Percentiles rank a stretch among this genome's conserved stretches.
These are phyloP conservation scores for Combretum micranthum DNA, from an alignment of 345 rosid species.

Conservation along the genomic window DNA sequence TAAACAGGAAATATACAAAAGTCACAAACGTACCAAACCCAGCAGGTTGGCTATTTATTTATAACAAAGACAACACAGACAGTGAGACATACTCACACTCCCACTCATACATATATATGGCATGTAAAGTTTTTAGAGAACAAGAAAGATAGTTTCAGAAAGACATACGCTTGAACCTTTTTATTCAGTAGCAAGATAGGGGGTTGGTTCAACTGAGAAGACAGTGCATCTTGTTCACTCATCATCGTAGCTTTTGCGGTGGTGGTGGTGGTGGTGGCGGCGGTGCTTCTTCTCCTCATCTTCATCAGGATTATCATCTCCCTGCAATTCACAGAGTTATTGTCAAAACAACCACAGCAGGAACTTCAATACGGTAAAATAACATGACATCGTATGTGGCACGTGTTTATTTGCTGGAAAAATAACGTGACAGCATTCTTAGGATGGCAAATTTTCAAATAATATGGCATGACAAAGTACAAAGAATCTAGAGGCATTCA, in stretches of 20 bases:
- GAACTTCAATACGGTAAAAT: neutral
- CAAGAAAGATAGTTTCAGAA: neutral
- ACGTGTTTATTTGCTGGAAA: too few species aligned
- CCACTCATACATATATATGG: too few species aligned
- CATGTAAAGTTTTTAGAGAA: too few species aligned
- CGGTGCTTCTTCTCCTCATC: conserved; percentile 47
- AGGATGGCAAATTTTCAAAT: neutral
- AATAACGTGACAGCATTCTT: neutral
- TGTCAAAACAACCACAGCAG: neutral
- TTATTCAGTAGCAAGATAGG: conserved; percentile 38
- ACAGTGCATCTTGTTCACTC: conserved; percentile 25
- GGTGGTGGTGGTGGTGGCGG: conserved; percentile 49
- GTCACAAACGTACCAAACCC: too few species aligned
- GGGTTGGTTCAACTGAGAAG: conserved; percentile 23
- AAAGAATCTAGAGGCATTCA: neutral
- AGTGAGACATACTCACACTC: too few species aligned
- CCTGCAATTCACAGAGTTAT: conserved; percentile 35
- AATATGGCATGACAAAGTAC: neutral
- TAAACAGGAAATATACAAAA: too few species aligned
- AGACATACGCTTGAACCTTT: conserved; percentile 1
- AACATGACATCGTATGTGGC: neutral
- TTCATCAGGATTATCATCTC: conserved; percentile 41
- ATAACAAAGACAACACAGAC: too few species aligned
- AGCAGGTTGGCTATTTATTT: too few species aligned
- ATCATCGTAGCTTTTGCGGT: conserved; percentile 44